Percentiles rank a stretch among this genome's conserved stretches.
These are phyloP conservation scores for Eragrostis tef DNA, from an alignment of 202 grass and related monocot species.

Conservation along the genomic window DNA sequence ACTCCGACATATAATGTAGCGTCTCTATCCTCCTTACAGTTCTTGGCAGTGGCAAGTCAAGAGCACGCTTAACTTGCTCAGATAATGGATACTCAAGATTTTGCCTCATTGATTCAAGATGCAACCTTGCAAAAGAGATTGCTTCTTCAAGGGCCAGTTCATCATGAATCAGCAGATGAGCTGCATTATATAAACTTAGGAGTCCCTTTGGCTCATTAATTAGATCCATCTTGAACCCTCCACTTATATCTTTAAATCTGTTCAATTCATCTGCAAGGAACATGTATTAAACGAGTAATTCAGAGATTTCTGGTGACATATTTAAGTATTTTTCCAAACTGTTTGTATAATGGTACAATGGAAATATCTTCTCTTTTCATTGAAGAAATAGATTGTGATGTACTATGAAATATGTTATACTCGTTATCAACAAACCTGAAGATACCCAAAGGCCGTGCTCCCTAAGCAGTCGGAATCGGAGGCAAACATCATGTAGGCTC, in stretches of 20 bases:
- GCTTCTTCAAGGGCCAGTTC: conserved; percentile 33
- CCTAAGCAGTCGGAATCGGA: conserved; percentile 44
- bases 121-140: not conserved
- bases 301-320: too few species aligned
- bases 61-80: conserved; percentile 15
- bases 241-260: conserved; percentile 41
- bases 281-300: too few species aligned
- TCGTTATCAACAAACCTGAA: not conserved
- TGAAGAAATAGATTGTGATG: too few species aligned
- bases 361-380: too few species aligned
- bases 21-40: conserved; percentile 39
- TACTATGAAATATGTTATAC: not conserved
- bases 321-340: too few species aligned
- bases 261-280: conserved; percentile 1
- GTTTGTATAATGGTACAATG: too few species aligned
- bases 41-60: conserved; percentile 27
- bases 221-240: conserved; percentile 10
- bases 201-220: conserved; percentile 32
- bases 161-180: conserved; percentile 18
- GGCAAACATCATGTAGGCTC: conserved; percentile 35
- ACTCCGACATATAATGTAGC: conserved; percentile 43
- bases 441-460: conserved; percentile 29
- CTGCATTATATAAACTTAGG: conserved; percentile 45
- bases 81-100: conserved; percentile 18
- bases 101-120: not conserved